Evolutionary conservation across 108 stramenopile genomes (phyloP), one percentile per base, ranked within the genome.

Genomic region (Skeletonema potamos): DNA sequence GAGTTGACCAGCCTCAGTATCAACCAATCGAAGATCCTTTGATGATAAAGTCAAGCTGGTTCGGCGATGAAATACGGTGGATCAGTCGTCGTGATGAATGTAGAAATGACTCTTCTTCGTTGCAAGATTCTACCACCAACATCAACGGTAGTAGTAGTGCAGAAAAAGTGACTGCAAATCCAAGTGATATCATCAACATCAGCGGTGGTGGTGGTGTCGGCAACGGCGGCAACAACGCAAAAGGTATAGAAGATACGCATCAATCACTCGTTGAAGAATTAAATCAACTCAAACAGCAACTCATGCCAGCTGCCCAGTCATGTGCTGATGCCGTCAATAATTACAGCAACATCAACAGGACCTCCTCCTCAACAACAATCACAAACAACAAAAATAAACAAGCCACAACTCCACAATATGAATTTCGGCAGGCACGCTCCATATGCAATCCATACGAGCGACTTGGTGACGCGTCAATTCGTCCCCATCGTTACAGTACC

Each of bases 361-460:
- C 6, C 26, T 27, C 29, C 32, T 62, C 12, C 37, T 34, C 22
- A 15, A 43, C 12, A 57, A 33, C 20, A 48, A 22, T 4, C 12
- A 18, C 55, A 3, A 22, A 39, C 13, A 57, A 57, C 56, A 29
- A 57, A 57, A n/a, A 12, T 1, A 27, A 57, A 18, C 13, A 13
- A 0, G 20, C 56, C 46, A 39, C 54, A 61, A 62, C 55, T 15
- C 59, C 82, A 0, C 34, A 55, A 4, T 66, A 58, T 34, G 89
- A 85, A 66, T 94, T 94, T 66, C 74, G 66, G 33, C 48, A 58
- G 37, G 90, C 93, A 24, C 76, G 93, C 66, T 59, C 79, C 17
- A 30, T 64, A 13, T 86, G 88, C 72, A 95, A 95, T 66, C 88
- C 88, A 2, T 85, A 85, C 63, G 91, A 95, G 72, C 57, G 63